Base-by-base conservation (phyloP, 2,329 filamentous ascomycete species). In the Sclerotinia trifoliorum region DNA sequence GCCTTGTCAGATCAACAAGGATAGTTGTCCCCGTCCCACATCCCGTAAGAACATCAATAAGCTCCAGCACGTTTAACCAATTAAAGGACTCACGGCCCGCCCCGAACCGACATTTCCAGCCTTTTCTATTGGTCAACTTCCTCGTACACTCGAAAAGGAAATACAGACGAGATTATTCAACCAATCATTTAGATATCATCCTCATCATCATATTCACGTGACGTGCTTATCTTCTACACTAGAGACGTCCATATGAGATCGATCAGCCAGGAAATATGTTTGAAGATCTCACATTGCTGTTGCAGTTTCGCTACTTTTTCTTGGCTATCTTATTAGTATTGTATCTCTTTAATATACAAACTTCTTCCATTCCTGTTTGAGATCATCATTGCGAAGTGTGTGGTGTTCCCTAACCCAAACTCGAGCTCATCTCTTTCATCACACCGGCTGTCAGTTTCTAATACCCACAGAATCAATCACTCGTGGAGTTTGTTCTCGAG, bases 71-170 rank as follows among this genome's bases (percentile, higher is more conserved):
- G 29, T 26, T 55, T 32, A 21, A 4, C 8, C 29, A 55, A 19
- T 35, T 55, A 11, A 55, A 35, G 17, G 21, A 6, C 10, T 55
- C 19, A 32, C 52, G 39, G 13, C 39, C 39, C 11, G 10, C 15
- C 13, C 13, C 13, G 35, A 54, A 10, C 17, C 1, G 52, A 29
- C 2, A 0, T 13, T 11, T n/a, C 5, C 0, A 10, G 11, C 11
- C 8, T 4, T 32, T 42, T 26, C 55, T 13, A 67, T 67, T 67
- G 56, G 65, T 54, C 21, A 67, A 55, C 56, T 67, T 67, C 57
- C 39, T 67, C 52, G 5, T 54, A 46, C 56, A n/a, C 65, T 46
- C 13, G 6, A 55, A 62, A 35, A 29, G 48, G 65, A 39, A 67
- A 35, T 48, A n/a, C n/a, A 55, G 17, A 10, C 65, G 65, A 67